Evolutionary conservation across 305 asterid genomes (phyloP), one percentile per base, ranked within the genome.

Genomic region (Fraxinus velutina): DNA sequence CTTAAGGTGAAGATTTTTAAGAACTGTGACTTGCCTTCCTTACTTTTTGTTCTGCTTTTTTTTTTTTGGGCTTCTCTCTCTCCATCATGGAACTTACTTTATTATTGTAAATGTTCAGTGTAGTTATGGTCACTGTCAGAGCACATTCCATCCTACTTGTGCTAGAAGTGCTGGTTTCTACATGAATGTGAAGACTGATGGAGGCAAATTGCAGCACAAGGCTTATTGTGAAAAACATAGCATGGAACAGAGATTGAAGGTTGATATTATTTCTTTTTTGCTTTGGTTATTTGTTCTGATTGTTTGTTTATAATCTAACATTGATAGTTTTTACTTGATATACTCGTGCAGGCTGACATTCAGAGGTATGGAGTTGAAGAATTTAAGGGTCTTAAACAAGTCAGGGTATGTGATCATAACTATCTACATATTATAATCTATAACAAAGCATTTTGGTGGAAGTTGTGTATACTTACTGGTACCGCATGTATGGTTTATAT

Each of bases 171-270:
- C 98, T 83, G 98, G 94, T 83, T 94, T 91, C 90, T 92, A 88
- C 89, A 92, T 96, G 98, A 92, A 80, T 37, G 89, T 87, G 82
- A 89, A 92, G 82, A 91, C 91, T 78, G 86, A 50, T 86, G 97
- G 97, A 85, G 97, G 97, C 88, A 93, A 93, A 87, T 81, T 94
- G 89, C 98, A 93, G 86, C 97, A 91, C 77, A 94, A 96, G 90
- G 98, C 98, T 42, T 96, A 96, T 84, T 96, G 99, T 84, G 98
- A 88, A 86, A 94, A 89, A 85, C 99, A 96, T 84, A 94, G 99
- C 85, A 6, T 85, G 73, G 99, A 94, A 71, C 98, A 94, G 89
- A 93, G 89, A 88, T 92, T 93, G 2, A 96, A 96, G 98, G 99
- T 94, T 78, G 84, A 78, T 57, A 71, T 37, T 80, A 36, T 73